These are phyloP conservation scores for Vitis rotundifolia DNA, from an alignment of 164 flowering plant genomes.

Conservation along the genomic window DNA sequence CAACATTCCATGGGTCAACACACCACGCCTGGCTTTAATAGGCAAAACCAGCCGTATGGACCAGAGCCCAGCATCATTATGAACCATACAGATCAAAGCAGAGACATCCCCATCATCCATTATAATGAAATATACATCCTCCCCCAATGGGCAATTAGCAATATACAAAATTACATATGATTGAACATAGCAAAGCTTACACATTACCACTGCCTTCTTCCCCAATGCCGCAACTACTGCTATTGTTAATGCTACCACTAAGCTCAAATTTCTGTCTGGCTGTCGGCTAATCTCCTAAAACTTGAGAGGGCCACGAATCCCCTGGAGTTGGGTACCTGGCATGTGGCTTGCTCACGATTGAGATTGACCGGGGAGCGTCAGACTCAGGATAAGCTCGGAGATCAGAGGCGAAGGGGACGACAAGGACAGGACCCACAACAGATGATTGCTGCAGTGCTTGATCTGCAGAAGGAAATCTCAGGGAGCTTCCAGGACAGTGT, in stretches of 20 bases:
- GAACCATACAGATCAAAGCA: too few species aligned
- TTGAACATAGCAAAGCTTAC: background rate
- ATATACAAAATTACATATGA: background rate
- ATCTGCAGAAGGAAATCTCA: constrained; percentile 26
- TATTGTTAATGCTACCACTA: constrained; percentile 9
- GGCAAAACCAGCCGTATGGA: too few species aligned
- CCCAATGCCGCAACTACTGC: constrained; percentile 1
- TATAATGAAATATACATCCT: background rate
- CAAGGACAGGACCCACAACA: constrained; percentile 36
- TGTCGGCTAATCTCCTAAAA: constrained; percentile 19
- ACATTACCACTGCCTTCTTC: constrained; percentile 6
- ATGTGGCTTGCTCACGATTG: constrained; percentile 41
- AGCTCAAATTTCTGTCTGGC: constrained; percentile 9
- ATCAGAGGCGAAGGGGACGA: constrained; percentile 47
- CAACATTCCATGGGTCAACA: too few species aligned
- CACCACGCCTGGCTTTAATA: too few species aligned
- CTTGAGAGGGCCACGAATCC: constrained; percentile 36
- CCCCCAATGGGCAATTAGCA: background rate
- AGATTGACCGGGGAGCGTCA: constrained; percentile 15
- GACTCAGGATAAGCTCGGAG: constrained; percentile 25
- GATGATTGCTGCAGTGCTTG: constrained; percentile 30
- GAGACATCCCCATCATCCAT: background rate
- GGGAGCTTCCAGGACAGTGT: constrained; percentile 17
- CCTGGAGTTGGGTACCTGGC: constrained; percentile 39
- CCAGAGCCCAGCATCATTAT: too few species aligned